Base-by-base conservation (phyloP, 768 basidiomycete genomes). In the Tricholoma terreum region DNA sequence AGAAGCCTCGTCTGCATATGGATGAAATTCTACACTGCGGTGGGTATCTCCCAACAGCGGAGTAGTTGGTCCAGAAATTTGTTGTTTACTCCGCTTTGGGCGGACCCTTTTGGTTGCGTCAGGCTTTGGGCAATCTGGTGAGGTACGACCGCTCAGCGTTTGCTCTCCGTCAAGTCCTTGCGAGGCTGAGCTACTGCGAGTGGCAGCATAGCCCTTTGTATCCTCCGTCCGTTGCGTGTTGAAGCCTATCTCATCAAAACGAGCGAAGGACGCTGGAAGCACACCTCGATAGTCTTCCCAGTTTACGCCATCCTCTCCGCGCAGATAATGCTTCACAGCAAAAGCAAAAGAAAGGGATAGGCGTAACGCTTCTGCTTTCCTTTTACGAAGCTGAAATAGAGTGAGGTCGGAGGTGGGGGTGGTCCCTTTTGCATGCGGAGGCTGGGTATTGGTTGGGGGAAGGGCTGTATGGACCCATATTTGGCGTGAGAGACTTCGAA, bases 281-380 rank as follows among this genome's bases (percentile, higher is more conserved):
- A 94, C 75, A 10, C 80, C 85, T 0, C 66, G 68, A 63, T 87
- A 86, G 70, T 94, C 92, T 2, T 79, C 75, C 65, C 84, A 85
- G 21, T 86, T 77, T 8, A 84, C 70, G 2, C 93, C 90, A 65
- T 91, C 90, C 62, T 93, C 89, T 50, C 85, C 90, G 43, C 92
- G 89, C 50, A 94, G 80, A 68, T 94, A 93, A 69, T 96, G 79
- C 52, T 94, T 87, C 56, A 83, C 83, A 2, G 90, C 84, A 66
- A 83, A 87, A 8, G 85, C 85, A 67, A 91, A 93, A 6, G 84
- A 80, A 7, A 88, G 75, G 36, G 83, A 80, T 34, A 92, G 81
- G 56, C 82, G 85, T 49, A 97, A 67, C 21, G 81, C 77, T 61
- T 92, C 83, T 9, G 83, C 78, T 72, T 97, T 97, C 62, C 80